These are phyloP conservation scores for Asterochloris sp. DNA, from an alignment of 139 green algal genomes.

Conservation along the genomic window DNA sequence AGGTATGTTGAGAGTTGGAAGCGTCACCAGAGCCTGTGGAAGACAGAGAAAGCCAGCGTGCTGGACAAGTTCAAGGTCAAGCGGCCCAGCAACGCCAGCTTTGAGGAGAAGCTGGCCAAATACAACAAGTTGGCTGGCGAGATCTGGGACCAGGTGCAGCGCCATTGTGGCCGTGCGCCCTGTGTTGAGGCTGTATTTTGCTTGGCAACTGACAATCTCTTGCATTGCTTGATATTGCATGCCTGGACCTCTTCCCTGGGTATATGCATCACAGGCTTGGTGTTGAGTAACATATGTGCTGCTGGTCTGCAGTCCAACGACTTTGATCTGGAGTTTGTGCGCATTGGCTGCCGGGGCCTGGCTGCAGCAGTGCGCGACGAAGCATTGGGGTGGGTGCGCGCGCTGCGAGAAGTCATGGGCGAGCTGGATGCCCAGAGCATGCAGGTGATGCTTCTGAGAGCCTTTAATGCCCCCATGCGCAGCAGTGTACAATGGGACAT, in stretches of 20 bases:
- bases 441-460: conserved; percentile 7
- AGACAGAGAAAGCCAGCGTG: conserved; percentile 67
- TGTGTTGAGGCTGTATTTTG: neutral
- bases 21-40: conserved; percentile 75
- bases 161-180: too few relatives aligned
- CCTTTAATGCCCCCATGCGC: too few relatives aligned
- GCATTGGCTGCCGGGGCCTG: conserved; percentile 56
- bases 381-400: conserved; percentile 65
- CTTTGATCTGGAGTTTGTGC: conserved; percentile 68
- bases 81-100: neutral
- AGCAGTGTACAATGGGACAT: too few relatives aligned
- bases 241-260: neutral
- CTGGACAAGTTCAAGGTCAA: conserved; percentile 81
- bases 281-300: conserved; percentile 38
- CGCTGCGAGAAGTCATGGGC: conserved; percentile 62
- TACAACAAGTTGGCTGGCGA: conserved; percentile 8
- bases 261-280: neutral
- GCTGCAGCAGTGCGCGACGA: conserved; percentile 63
- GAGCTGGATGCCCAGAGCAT: conserved; percentile 49
- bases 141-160: neutral
- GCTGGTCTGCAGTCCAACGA: conserved; percentile 59
- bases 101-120: conserved; percentile 6
- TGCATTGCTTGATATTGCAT: neutral
- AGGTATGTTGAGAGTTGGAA: conserved; percentile 73
- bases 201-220: neutral